phyloP scores from a whole-genome alignment of 768 basidiomycete species.

The Phallus indusiatus region DNA sequence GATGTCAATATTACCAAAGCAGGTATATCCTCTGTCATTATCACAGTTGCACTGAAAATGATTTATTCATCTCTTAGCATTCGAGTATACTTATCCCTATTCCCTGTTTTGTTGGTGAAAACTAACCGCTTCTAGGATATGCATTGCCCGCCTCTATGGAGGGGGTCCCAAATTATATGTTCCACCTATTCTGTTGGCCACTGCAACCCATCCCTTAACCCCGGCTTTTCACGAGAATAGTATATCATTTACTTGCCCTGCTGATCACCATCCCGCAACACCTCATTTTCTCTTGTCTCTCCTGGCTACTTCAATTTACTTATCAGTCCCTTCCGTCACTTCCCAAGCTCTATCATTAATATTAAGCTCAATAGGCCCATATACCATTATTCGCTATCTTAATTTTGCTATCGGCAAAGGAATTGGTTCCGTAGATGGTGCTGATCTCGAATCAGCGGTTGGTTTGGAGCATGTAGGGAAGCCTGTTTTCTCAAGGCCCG shows the following conservation, averaged over 20 bases:
- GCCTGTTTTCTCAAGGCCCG: not conserved
- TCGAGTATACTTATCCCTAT: conserved; percentile 27
- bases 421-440: conserved; percentile 32
- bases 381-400: conserved; percentile 68
- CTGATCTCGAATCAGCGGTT: conserved; percentile 47
- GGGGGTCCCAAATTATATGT: conserved; percentile 71
- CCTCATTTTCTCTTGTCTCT: conserved; percentile 79
- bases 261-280: conserved; percentile 60
- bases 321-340: conserved; percentile 70
- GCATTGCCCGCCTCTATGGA: conserved; percentile 80
- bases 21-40: conserved; percentile 37
- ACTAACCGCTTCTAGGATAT: conserved; percentile 42
- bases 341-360: conserved; percentile 67
- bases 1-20: conserved; percentile 84
- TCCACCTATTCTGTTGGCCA: conserved; percentile 55
- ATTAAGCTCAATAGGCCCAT: conserved; percentile 66
- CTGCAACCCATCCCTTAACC: conserved; percentile 59
- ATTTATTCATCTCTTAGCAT: conserved; percentile 10
- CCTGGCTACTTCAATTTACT: conserved; percentile 78
- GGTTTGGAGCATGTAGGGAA: conserved; percentile 46
- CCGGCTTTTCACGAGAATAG: conserved; percentile 38
- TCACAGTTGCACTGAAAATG: conserved; percentile 9
- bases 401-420: conserved; percentile 72
- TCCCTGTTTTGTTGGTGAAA: not conserved
- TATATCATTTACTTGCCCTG: conserved; percentile 26